A percentile compares a stretch with the other conserved stretches of the same genome.
phyloP scores from a whole-genome alignment of 768 basidiomycete genomes.

The Nidula microcarpa region DNA sequence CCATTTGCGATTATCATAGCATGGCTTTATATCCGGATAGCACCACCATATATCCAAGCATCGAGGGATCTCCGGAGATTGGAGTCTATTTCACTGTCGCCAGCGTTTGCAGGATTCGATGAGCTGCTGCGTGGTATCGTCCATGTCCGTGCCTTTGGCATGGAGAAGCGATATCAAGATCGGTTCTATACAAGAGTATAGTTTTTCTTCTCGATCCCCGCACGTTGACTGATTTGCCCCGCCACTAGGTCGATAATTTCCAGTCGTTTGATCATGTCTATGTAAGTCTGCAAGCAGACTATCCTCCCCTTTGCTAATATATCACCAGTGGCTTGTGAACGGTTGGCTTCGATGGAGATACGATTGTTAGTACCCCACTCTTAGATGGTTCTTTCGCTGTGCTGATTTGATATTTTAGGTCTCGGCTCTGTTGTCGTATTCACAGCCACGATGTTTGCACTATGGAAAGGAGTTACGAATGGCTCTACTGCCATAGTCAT shows the following conservation, averaged over 20 bases:
- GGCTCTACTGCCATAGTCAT: slow-evolving; percentile 72
- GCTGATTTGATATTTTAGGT: slow-evolving; percentile 26
- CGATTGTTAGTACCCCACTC: slow-evolving; percentile 44
- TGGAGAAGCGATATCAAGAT: slow-evolving; percentile 66
- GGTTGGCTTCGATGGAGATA: slow-evolving; percentile 74
- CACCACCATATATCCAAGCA: slow-evolving; percentile 56
- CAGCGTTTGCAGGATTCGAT: slow-evolving; percentile 72
- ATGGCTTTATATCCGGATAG: slow-evolving; percentile 63
- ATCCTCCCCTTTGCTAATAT: slow-evolving; percentile 10
- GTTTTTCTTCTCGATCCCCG: neutral
- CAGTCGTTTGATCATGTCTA: slow-evolving; percentile 72
- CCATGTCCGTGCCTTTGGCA: slow-evolving; percentile 69
- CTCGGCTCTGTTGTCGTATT: slow-evolving; percentile 72
- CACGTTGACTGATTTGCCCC: neutral
- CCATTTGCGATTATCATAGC: slow-evolving; percentile 68
- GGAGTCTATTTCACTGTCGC: slow-evolving; percentile 65
- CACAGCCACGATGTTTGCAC: slow-evolving; percentile 63
- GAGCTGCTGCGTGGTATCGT: slow-evolving; percentile 64
- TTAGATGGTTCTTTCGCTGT: neutral
- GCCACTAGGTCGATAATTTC: slow-evolving; percentile 51
- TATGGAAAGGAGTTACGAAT: slow-evolving; percentile 51
- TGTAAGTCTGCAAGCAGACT: slow-evolving; percentile 31
- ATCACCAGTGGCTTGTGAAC: slow-evolving; percentile 57
- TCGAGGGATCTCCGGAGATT: slow-evolving; percentile 66
- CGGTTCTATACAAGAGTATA: slow-evolving; percentile 54